These are phyloP conservation scores for Exophiala lecanii-corni DNA, from an alignment of 2,329 filamentous ascomycete species.

Conservation along the genomic window DNA sequence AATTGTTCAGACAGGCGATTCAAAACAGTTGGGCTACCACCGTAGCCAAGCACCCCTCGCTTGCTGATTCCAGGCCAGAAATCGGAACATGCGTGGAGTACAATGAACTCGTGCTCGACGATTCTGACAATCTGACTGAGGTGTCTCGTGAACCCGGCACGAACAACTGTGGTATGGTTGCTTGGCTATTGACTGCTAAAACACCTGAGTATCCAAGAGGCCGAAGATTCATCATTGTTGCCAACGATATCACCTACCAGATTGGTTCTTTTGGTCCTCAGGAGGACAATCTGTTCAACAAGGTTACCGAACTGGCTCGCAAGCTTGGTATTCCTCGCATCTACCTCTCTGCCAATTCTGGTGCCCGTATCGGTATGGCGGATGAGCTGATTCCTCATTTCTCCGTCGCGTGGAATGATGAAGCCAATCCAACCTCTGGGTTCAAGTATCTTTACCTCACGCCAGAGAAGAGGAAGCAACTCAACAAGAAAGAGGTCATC, in stretches of 20 bases:
- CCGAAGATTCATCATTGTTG: constrained; percentile 88
- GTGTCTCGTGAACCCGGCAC: constrained; percentile 92
- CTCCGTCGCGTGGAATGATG: constrained; percentile 93
- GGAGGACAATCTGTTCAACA: constrained; percentile 98
- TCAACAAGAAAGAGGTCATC: constrained; percentile 76
- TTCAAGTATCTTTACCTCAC: constrained; percentile 98
- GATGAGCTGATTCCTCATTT: constrained; percentile 97
- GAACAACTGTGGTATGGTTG: constrained; percentile 97
- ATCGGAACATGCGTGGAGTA: constrained; percentile 89
- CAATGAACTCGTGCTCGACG: constrained; percentile 90
- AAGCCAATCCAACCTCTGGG: constrained; percentile 71
- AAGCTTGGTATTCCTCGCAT: constrained; percentile 94
- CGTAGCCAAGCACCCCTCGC: constrained; percentile 65
- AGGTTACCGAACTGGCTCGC: constrained; percentile 93
- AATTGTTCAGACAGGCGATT: constrained; percentile 96
- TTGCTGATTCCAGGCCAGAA: constrained; percentile 76
- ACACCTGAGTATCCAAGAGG: constrained; percentile 94
- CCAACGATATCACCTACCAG: constrained; percentile 99
- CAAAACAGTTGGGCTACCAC: constrained; percentile 88
- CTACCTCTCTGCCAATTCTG: constrained; percentile 97
- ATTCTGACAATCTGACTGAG: constrained; percentile 85
- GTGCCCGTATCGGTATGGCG: constrained; percentile 92
- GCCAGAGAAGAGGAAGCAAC: constrained; percentile 76
- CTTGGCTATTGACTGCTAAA: constrained; percentile 90
- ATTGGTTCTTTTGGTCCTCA: constrained; percentile 95